A percentile compares a stretch with the other conserved stretches of the same genome.
Conservation (phyloP, 202 grass and related monocot genomes). For the Miscanthus sacchariflorus region DNA sequence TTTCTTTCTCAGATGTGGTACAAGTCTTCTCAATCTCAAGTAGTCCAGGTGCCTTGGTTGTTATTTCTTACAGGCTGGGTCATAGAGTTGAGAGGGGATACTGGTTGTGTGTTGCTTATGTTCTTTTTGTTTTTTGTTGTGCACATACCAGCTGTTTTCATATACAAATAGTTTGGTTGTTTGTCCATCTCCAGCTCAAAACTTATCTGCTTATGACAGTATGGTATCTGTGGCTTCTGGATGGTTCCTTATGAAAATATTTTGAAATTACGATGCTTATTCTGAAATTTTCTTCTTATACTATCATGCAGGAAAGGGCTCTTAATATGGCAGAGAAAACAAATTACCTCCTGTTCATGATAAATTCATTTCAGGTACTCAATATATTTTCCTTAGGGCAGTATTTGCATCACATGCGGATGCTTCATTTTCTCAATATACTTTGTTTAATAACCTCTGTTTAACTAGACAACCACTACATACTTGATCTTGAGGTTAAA, state of each 20-base stretch:
- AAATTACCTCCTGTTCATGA: conserved; percentile 97
- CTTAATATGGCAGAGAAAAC: conserved; percentile 90
- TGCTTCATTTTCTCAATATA: background rate
- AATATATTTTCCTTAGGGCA: background rate
- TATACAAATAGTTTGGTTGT: conserved; percentile 7
- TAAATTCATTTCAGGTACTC: conserved; percentile 95
- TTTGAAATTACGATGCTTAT: conserved; percentile 20
- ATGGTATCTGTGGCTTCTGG: background rate
- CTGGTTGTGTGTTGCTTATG: conserved; percentile 1
- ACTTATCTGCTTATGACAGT: background rate
- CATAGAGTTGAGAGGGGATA: background rate
- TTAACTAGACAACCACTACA: background rate
- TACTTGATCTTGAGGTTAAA: conserved; percentile 27
- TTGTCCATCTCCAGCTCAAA: background rate
- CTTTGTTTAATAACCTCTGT: conserved; percentile 4
- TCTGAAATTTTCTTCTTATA: conserved; percentile 21
- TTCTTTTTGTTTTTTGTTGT: background rate
- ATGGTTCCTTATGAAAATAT: conserved; percentile 4
- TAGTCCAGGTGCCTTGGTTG: background rate
- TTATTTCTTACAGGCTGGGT: conserved; percentile 1
- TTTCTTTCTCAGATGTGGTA: background rate
- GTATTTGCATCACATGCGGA: conserved; percentile 18
- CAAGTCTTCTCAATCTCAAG: background rate
- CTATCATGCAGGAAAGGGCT: conserved; percentile 65
- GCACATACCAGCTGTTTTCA: conserved; percentile 3